These are phyloP conservation scores for Malus hybrid DNA, from an alignment of 331 rosid genomes.

Conservation along the genomic window DNA sequence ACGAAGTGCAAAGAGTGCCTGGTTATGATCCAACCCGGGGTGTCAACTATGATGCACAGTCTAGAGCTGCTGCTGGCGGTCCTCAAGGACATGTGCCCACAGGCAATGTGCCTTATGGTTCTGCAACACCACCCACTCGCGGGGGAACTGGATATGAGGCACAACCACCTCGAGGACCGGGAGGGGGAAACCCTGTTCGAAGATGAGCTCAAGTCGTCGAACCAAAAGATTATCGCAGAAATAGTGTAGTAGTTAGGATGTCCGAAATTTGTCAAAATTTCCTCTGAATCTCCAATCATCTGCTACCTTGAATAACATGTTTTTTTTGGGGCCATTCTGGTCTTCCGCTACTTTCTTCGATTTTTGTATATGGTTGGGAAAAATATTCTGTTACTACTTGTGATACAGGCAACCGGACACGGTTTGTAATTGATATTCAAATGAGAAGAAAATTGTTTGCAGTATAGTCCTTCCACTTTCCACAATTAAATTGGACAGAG, in stretches of 20 bases:
- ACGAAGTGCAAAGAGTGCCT: conserved; percentile 30
- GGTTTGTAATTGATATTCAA: neutral
- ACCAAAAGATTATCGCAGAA: neutral
- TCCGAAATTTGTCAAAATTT: neutral
- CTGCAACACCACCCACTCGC: conserved; percentile 61
- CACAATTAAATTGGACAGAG: neutral
- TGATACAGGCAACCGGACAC: neutral
- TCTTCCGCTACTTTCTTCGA: neutral
- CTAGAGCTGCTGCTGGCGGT: conserved; percentile 55
- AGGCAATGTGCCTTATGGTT: conserved; percentile 53
- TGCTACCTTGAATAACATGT: neutral
- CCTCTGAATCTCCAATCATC: neutral
- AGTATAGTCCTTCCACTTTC: neutral
- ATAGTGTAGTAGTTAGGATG: neutral
- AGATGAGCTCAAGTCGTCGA: conserved; percentile 17
- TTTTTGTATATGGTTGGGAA: neutral
- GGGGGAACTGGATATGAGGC: conserved; percentile 57
- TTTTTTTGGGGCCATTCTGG: neutral
- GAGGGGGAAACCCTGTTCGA: conserved; percentile 37
- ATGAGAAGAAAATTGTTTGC: neutral
- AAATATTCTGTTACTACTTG: neutral
- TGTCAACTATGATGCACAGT: conserved; percentile 56
- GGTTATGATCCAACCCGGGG: conserved; percentile 48
- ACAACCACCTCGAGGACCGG: conserved; percentile 46
- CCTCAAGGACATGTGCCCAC: conserved; percentile 44